Evolutionary conservation across 1,284 basidiomycete species (phyloP).

Genomic region (Cryptococcus floricola): DNA sequence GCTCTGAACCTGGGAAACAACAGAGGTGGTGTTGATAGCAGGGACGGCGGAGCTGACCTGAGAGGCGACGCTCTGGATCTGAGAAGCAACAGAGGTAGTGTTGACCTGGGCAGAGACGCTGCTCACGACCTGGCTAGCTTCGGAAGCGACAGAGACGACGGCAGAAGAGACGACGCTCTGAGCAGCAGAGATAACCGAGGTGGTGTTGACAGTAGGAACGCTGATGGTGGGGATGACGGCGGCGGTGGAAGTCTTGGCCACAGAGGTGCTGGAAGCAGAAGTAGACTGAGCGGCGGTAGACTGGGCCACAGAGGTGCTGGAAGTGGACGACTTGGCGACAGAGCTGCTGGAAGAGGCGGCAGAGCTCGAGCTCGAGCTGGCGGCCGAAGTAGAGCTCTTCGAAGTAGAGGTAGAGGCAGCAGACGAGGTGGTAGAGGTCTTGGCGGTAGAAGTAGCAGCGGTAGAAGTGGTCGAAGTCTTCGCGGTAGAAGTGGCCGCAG

Average conservation of each 20-base stretch:
- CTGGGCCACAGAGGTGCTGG: not conserved
- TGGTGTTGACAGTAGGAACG: not conserved
- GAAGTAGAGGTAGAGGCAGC: conserved; percentile 6
- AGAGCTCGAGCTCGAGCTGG: conserved; percentile 4
- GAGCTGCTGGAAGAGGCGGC: not conserved
- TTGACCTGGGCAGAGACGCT: not conserved
- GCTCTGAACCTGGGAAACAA: conserved; percentile 3
- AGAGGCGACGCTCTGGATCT: not conserved
- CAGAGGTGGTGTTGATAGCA: not conserved
- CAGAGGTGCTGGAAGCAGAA: conserved; percentile 4
- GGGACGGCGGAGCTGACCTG: not conserved
- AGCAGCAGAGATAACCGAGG: conserved; percentile 6
- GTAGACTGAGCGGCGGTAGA: conserved; percentile 4
- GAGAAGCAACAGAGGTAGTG: conserved; percentile 2
- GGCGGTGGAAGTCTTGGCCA: conserved; percentile 4
- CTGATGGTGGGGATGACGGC: not conserved
- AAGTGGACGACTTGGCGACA: not conserved
- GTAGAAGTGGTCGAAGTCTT: conserved; percentile 1
- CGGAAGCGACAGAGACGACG: not conserved
- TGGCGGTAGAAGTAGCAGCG: not conserved
- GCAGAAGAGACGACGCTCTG: not conserved
- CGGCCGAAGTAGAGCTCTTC: conserved; percentile 5
- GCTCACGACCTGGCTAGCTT: not conserved
- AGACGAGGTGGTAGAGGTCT: not conserved
- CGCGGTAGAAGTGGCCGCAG: conserved; percentile 2